Evolutionary conservation across 129 eudicot species (phyloP).

Genomic region (Escallonia rubra): DNA sequence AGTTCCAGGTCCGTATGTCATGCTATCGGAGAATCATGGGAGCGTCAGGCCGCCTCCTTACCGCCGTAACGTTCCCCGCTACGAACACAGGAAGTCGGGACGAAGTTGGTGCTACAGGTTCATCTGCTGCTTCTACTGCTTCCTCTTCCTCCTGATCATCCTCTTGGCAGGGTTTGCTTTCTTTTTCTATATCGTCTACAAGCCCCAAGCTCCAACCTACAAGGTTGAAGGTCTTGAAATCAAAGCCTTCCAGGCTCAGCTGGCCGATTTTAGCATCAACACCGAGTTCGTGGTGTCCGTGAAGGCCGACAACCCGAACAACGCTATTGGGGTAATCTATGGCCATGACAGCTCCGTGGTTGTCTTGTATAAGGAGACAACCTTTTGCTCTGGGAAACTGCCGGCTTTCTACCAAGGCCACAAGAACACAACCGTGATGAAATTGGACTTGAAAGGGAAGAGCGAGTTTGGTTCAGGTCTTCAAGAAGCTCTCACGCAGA

Average conservation of each 20-base stretch:
- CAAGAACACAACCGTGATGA: constrained; percentile 26
- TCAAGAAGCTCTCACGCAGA: constrained; percentile 20
- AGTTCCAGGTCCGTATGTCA: constrained; percentile 22
- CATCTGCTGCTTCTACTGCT: constrained; percentile 49
- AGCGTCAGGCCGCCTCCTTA: constrained; percentile 16
- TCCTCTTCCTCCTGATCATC: constrained; percentile 35
- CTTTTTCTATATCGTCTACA: constrained; percentile 29
- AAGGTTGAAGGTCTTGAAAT: constrained; percentile 21
- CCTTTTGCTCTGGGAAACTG: constrained; percentile 41
- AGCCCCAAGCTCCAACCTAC: constrained; percentile 44
- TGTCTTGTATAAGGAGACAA: constrained; percentile 27
- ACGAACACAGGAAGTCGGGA: constrained; percentile 6
- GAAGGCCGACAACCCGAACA: constrained; percentile 45
- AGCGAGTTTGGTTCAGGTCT: constrained; percentile 32
- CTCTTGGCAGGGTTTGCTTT: constrained; percentile 10
- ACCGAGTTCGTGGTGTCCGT: constrained; percentile 36
- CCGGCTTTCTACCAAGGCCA: constrained; percentile 46
- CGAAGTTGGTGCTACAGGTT: constrained; percentile 31
- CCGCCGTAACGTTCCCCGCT: constrained; percentile 4
- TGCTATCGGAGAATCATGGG: constrained; percentile 6
- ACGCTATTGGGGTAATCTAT: constrained; percentile 35
- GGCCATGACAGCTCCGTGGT: constrained; percentile 29
- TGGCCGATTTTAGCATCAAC: constrained; percentile 37
- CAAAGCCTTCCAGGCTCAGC: constrained; percentile 31
- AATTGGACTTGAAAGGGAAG: constrained; percentile 35